Evolutionary conservation across 2,329 filamentous ascomycete genomes (phyloP).

Genomic region (Xylariaceae sp.): DNA sequence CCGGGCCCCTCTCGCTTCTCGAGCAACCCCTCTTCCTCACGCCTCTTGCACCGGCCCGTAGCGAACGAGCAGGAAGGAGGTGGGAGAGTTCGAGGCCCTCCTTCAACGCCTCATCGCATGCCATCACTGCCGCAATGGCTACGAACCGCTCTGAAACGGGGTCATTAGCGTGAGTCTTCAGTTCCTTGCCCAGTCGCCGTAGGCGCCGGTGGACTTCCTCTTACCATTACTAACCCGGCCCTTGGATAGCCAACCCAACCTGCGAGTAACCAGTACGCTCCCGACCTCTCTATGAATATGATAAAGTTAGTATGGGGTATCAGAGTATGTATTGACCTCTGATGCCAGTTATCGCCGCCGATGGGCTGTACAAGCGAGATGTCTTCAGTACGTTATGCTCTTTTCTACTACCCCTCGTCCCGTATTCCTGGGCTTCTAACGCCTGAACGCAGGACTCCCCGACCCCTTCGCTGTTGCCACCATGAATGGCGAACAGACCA

Average conservation of each 20-base stretch:
- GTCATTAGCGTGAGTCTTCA: constrained; percentile 53
- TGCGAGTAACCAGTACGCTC: constrained; percentile 82
- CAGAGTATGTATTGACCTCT: constrained; percentile 12
- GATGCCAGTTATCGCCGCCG: constrained; percentile 84
- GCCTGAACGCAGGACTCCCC: constrained; percentile 67
- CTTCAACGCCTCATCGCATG: constrained; percentile 16
- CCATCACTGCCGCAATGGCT: constrained; percentile 34
- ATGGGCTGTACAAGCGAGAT: constrained; percentile 98
- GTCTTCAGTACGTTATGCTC: constrained; percentile 74
- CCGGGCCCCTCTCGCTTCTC: constrained; percentile 8
- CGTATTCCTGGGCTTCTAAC: background rate
- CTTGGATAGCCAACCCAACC: constrained; percentile 65
- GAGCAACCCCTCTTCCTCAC: constrained; percentile 15
- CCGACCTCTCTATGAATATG: constrained; percentile 6
- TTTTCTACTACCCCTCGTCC: background rate
- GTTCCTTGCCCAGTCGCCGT: constrained; percentile 7
- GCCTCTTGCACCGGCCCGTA: constrained; percentile 6
- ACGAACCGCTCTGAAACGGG: constrained; percentile 52
- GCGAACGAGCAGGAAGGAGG: constrained; percentile 12
- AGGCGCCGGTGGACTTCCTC: constrained; percentile 14
- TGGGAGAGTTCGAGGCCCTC: constrained; percentile 14
- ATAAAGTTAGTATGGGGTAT: background rate
- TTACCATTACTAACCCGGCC: constrained; percentile 28
- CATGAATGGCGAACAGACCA: constrained; percentile 94
- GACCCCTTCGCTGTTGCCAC: constrained; percentile 98